phyloP scores from a whole-genome alignment of 1,139 yeast species.

The Insectozyma bohioensis region DNA sequence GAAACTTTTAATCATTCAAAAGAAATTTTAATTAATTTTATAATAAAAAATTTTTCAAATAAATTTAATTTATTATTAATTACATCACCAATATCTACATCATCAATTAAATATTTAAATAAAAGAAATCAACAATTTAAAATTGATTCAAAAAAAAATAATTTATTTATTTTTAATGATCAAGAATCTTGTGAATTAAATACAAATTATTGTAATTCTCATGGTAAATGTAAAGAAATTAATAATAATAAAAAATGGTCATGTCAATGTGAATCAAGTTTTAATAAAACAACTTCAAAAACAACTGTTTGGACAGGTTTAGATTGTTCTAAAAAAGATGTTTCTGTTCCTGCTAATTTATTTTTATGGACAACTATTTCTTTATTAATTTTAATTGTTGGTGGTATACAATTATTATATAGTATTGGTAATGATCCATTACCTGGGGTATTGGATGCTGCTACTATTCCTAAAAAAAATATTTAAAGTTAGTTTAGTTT shows the following conservation, averaged over 20 bases:
- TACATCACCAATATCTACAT: constrained; percentile 23
- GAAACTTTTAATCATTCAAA: constrained; percentile 39
- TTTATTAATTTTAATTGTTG: constrained; percentile 44
- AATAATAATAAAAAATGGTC: constrained; percentile 30
- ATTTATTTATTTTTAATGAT: too few species aligned
- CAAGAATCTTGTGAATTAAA: constrained; percentile 52
- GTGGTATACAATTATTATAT: constrained; percentile 55
- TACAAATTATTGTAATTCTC: constrained; percentile 60
- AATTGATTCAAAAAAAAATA: too few species aligned
- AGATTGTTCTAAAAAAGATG: constrained; percentile 66
- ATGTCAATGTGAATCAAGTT: constrained; percentile 58
- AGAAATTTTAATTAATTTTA: constrained; percentile 24
- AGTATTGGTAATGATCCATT: constrained; percentile 59
- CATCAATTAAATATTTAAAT: constrained; percentile 10
- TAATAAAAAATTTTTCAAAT: constrained; percentile 25
- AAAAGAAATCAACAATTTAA: too few species aligned
- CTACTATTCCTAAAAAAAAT: constrained; percentile 41
- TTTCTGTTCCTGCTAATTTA: constrained; percentile 62
- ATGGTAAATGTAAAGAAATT: constrained; percentile 48
- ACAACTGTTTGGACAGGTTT: constrained; percentile 69
- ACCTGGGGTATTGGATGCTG: constrained; percentile 68
- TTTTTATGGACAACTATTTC: constrained; percentile 65
- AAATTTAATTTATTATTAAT: constrained; percentile 34
- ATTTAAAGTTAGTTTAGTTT: constrained; percentile 7
- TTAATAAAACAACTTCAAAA: constrained; percentile 41